These are phyloP conservation scores for Aspergillus fijiensis DNA, from an alignment of 2,329 filamentous ascomycete genomes.

Conservation along the genomic window DNA sequence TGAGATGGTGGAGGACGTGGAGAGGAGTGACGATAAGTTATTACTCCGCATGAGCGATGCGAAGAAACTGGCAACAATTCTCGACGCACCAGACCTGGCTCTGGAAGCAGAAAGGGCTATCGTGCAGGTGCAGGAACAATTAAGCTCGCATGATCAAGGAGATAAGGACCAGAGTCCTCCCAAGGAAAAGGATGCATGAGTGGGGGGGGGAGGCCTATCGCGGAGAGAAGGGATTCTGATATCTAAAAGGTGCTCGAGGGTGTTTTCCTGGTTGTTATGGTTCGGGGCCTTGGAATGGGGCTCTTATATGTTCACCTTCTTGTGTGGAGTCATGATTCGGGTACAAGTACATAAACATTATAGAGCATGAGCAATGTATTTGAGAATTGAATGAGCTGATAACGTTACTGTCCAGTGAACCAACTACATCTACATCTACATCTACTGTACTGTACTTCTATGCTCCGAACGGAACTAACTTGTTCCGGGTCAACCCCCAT, in stretches of 20 bases:
- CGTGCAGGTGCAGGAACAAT: conserved; percentile 62
- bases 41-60: conserved; percentile 50
- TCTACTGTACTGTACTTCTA: conserved; percentile 5
- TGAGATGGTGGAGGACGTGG: conserved; percentile 35
- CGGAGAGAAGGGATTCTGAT: not conserved
- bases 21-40: conserved; percentile 48
- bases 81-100: conserved; percentile 68
- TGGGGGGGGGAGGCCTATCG: too few species aligned
- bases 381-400: not conserved
- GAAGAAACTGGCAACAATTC: conserved; percentile 57
- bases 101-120: conserved; percentile 74
- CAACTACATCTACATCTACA: too few species aligned
- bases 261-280: not conserved
- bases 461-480: conserved; percentile 30
- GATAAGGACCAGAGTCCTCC: conserved; percentile 7
- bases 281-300: not conserved
- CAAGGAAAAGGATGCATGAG: conserved; percentile 27
- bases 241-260: not conserved
- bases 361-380: not conserved
- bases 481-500: conserved; percentile 20
- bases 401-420: too few species aligned
- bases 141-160: conserved; percentile 28
- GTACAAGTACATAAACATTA: not conserved
- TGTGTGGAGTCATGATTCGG: not conserved
- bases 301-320: not conserved